These are phyloP conservation scores for Magnusiomyces fungicola DNA, from an alignment of 1,139 yeast species.

Conservation along the genomic window DNA sequence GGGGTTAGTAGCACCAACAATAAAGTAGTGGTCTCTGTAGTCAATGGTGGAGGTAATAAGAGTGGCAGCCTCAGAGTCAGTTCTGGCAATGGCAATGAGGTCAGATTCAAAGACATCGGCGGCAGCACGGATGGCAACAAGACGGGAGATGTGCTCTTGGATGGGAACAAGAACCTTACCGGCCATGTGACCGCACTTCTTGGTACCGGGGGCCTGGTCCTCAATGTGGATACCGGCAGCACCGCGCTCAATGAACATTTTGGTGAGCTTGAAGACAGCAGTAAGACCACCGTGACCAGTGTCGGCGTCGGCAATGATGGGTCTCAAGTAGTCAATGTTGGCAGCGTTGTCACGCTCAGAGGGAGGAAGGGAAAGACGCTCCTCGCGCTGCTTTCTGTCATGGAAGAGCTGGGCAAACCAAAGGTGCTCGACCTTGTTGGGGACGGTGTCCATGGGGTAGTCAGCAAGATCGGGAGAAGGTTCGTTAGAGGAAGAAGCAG, in stretches of 20 bases:
- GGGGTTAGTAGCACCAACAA: constrained; percentile 87
- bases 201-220: constrained; percentile 98
- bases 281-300: constrained; percentile 99
- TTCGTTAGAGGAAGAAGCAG: constrained; percentile 94
- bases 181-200: constrained; percentile 98
- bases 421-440: constrained; percentile 94
- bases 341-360: constrained; percentile 54
- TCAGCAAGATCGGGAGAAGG: constrained; percentile 98
- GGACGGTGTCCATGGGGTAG: constrained; percentile 97
- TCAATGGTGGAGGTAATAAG: constrained; percentile 90
- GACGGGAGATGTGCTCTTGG: constrained; percentile 91
- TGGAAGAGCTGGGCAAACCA: constrained; percentile 97
- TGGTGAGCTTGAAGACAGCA: constrained; percentile 90
- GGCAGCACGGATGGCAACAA: constrained; percentile 89
- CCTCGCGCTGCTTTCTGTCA: constrained; percentile 93
- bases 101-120: constrained; percentile 91
- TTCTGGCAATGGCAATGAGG: constrained; percentile 83
- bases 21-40: constrained; percentile 87
- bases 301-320: constrained; percentile 95
- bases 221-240: constrained; percentile 99
- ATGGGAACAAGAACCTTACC: constrained; percentile 97
- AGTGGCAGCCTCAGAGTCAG: constrained; percentile 97
- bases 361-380: constrained; percentile 54
- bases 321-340: constrained; percentile 76
- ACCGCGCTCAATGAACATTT: constrained; percentile 94